Conservation (phyloP, 2,329 filamentous ascomycete genomes). For the Fusarium sp. region DNA sequence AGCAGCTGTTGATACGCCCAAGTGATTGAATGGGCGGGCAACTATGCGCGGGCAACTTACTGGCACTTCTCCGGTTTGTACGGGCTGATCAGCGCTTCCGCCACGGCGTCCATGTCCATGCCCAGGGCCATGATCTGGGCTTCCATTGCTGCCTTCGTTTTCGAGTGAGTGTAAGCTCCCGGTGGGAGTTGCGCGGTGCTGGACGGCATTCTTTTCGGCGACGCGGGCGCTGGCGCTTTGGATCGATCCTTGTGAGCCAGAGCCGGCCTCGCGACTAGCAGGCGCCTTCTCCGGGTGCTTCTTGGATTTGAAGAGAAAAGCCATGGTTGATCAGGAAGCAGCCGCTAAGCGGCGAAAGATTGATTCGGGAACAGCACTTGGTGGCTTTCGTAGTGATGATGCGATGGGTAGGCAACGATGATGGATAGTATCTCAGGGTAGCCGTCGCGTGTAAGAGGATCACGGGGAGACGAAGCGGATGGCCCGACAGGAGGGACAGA, state of each 20-base stretch:
- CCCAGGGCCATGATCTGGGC: constrained; percentile 69
- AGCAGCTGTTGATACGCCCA: constrained; percentile 12
- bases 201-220: constrained; percentile 62
- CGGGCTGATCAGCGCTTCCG: constrained; percentile 63
- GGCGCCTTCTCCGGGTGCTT: constrained; percentile 75
- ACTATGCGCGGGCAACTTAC: constrained; percentile 50
- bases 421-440: constrained; percentile 8
- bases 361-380: constrained; percentile 33
- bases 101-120: constrained; percentile 63
- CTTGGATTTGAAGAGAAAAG: constrained; percentile 86
- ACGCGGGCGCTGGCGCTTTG: constrained; percentile 61
- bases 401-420: constrained; percentile 14
- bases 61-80: constrained; percentile 52
- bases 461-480: constrained; percentile 23
- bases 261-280: constrained; percentile 66
- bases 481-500: constrained; percentile 34
- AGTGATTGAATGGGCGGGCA: not conserved
- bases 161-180: constrained; percentile 81
- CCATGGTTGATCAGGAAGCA: constrained; percentile 68
- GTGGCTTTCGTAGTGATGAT: constrained; percentile 7
- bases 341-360: constrained; percentile 52
- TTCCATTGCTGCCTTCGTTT: constrained; percentile 66
- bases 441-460: constrained; percentile 40
- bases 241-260: constrained; percentile 59
- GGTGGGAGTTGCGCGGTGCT: constrained; percentile 77